Conservation (phyloP, 2,329 filamentous ascomycete genomes). For the Diaporthe citrichinensis region DNA sequence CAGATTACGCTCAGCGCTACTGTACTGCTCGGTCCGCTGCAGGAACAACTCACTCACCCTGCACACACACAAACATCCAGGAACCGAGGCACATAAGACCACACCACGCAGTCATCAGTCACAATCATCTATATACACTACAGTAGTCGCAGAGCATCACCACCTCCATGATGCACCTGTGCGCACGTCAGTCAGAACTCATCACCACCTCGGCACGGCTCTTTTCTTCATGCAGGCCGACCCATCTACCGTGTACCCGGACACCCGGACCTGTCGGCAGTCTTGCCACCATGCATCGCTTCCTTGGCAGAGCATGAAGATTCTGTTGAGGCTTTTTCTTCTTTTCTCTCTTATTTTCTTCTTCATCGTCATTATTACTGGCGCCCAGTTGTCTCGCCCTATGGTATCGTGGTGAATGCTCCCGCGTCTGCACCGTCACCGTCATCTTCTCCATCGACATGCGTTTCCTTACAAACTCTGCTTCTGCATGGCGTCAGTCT, state of each 20-base stretch:
- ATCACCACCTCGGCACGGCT: background rate
- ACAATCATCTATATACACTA: background rate
- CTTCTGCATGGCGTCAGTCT: conserved; percentile 2
- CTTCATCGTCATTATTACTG: background rate
- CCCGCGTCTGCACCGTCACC: background rate
- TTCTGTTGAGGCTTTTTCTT: conserved; percentile 21
- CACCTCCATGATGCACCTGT: conserved; percentile 29
- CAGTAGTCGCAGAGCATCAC: conserved; percentile 20
- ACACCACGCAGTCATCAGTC: conserved; percentile 1
- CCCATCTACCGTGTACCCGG: background rate
- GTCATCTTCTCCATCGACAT: conserved; percentile 7
- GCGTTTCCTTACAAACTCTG: background rate
- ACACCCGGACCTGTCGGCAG: conserved; percentile 26
- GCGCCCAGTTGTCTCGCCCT: background rate
- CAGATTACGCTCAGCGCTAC: background rate
- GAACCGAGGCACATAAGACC: background rate
- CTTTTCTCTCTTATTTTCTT: background rate
- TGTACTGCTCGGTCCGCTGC: conserved; percentile 25
- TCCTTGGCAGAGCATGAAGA: conserved; percentile 12
- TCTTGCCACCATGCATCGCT: conserved; percentile 25
- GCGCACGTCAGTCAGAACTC: conserved; percentile 22
- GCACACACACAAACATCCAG: background rate
- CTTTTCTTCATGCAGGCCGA: background rate
- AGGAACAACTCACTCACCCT: conserved; percentile 31
- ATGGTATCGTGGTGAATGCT: background rate